A percentile compares a stretch with the other conserved stretches of the same genome.
These are phyloP conservation scores for Bisporella sp. DNA, from an alignment of 2,329 filamentous ascomycete species.

Conservation along the genomic window DNA sequence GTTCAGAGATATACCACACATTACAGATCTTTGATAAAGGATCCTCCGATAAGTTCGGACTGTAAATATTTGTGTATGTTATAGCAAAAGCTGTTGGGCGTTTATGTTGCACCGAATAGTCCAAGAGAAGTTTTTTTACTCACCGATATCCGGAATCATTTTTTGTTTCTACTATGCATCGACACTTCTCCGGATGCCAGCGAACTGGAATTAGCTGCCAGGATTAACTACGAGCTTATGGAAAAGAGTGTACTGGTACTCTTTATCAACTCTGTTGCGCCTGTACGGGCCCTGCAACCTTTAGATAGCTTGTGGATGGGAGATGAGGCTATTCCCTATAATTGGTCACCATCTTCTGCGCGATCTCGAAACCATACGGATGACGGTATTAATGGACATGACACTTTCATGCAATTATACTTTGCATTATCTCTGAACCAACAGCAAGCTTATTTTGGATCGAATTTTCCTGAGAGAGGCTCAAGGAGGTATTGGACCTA, in stretches of 20 bases:
- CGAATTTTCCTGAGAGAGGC: too few species aligned
- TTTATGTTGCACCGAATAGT: conserved; percentile 81
- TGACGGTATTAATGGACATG: too few species aligned
- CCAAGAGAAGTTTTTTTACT: conserved; percentile 88
- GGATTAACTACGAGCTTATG: conserved; percentile 92
- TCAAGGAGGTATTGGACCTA: too few species aligned
- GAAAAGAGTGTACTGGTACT: conserved; percentile 92
- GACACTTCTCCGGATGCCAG: conserved; percentile 65
- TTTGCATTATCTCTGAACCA: too few species aligned
- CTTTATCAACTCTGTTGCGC: conserved; percentile 60
- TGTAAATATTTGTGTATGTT: conserved; percentile 61
- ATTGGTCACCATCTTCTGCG: too few species aligned
- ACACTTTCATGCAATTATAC: too few species aligned
- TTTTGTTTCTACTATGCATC: conserved; percentile 57
- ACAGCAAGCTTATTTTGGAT: too few species aligned
- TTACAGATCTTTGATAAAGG: conserved; percentile 35
- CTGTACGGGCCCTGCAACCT: too few species aligned
- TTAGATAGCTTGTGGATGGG: too few species aligned
- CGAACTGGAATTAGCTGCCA: conserved; percentile 72
- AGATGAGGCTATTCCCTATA: too few species aligned
- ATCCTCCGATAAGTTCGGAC: conserved; percentile 25
- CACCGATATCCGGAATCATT: conserved; percentile 71
- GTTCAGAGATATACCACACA: conserved; percentile 71
- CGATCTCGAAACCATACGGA: too few species aligned
- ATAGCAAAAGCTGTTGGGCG: conserved; percentile 82